Base-by-base conservation (phyloP, 345 rosid genomes). In the Lagerstroemia speciosa region DNA sequence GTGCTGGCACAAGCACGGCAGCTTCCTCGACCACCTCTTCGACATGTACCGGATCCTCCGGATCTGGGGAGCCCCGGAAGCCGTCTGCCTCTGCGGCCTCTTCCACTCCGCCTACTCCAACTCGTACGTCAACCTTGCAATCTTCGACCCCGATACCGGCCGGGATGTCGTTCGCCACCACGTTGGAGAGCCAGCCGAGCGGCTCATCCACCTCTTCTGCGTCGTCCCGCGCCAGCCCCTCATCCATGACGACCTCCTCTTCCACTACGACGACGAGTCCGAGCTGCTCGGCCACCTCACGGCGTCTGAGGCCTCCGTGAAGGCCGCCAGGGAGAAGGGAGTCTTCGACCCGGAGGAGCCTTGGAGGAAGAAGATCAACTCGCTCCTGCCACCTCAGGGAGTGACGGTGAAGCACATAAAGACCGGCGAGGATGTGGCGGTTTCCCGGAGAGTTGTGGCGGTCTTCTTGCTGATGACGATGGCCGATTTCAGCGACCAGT, bases 1-100 rank as follows among this genome's bases (percentile, higher is more conserved):
- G 87, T 94, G 99, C 80, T 94, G 97, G 97, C 97, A 94, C 83
- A 94, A 94, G 76, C 97, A 91, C 73, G 97, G 97, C 27, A 91
- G 88, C 83, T 94, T 94, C 78, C 79, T 94, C 1, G 85, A 94
- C 8, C 99, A 94, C 78, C 80, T 94, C 17, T 64, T 91, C 17
- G 95, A 94, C 69, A 83, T 91, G 40, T 88, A 94, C 77, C 88
- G 92, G 15, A 80, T 94, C 52, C 96, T 91, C 55, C 87, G 83
- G 75, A 71, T 89, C 1, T 94, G 99, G 99, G 83, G 76, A 52
- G 93, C 89, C 36, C 92, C 92, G 0, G 95, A 86, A 5, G 72
- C 83, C 48, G 90, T 91, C 66, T 89, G 97, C 71, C 96, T 91
- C 22, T 89, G 99, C 36, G 97, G 99, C 31, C 86, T 94, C 17